These are phyloP conservation scores for Pseudogymnoascus sp. DNA, from an alignment of 2,329 filamentous ascomycete species.

Conservation along the genomic window DNA sequence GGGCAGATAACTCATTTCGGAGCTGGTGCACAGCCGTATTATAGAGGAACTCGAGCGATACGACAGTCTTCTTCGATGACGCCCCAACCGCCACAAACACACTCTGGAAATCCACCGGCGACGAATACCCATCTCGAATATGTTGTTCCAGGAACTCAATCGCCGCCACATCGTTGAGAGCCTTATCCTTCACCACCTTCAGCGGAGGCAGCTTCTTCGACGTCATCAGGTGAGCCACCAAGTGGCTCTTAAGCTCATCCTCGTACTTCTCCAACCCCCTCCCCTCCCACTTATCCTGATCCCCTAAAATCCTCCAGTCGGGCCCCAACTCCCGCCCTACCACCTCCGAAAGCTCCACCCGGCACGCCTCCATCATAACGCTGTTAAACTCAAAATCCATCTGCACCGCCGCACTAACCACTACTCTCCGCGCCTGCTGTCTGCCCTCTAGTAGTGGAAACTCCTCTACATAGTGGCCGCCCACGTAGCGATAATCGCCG, in stretches of 20 bases:
- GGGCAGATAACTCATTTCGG: conserved; percentile 22
- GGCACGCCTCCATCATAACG: conserved; percentile 22
- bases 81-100: background rate
- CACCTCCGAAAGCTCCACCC: conserved; percentile 11
- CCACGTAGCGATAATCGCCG: conserved; percentile 20
- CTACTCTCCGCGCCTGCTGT: conserved; percentile 16
- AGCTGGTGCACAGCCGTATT: conserved; percentile 20
- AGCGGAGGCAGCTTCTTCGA: conserved; percentile 13
- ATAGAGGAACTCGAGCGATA: conserved; percentile 23
- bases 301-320: conserved; percentile 13
- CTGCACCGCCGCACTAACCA: conserved; percentile 22
- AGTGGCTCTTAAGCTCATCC: conserved; percentile 15
- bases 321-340: conserved; percentile 13
- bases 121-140: background rate
- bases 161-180: background rate
- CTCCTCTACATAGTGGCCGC: conserved; percentile 16
- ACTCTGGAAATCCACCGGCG: background rate
- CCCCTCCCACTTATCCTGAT: conserved; percentile 17
- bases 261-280: conserved; percentile 18
- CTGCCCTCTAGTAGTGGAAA: conserved; percentile 12
- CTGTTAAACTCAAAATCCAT: conserved; percentile 22
- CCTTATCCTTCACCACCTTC: conserved; percentile 7
- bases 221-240: conserved; percentile 20
- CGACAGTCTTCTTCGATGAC: background rate
- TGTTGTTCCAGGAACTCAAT: conserved; percentile 14